These are phyloP conservation scores for Huntiella moniliformis DNA, from an alignment of 2,329 filamentous ascomycete species.

Conservation along the genomic window DNA sequence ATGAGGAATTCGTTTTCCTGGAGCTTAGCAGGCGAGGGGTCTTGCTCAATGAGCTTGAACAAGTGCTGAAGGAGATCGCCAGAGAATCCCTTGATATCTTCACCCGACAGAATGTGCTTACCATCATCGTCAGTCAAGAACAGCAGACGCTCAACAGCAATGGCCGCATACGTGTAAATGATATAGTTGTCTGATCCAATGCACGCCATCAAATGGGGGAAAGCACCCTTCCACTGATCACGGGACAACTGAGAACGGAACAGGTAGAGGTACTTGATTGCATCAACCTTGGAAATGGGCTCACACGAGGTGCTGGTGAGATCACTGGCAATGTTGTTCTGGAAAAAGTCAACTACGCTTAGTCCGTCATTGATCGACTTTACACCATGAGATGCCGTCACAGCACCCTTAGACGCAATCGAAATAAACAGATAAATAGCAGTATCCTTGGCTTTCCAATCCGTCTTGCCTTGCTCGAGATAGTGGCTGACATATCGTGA, in stretches of 20 bases:
- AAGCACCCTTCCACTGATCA: constrained; percentile 77
- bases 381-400: constrained; percentile 76
- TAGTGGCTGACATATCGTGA: constrained; percentile 76
- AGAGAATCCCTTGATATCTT: constrained; percentile 61
- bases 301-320: constrained; percentile 54
- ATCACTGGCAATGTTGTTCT: constrained; percentile 79
- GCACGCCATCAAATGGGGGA: constrained; percentile 80
- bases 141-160: constrained; percentile 84
- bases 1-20: constrained; percentile 98
- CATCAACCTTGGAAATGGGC: constrained; percentile 86
- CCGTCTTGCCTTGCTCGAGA: constrained; percentile 56
- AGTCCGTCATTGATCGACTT: constrained; percentile 76
- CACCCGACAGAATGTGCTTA: constrained; percentile 59
- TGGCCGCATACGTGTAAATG: constrained; percentile 92
- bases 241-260: constrained; percentile 90
- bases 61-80: constrained; percentile 78
- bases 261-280: constrained; percentile 93
- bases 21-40: constrained; percentile 71
- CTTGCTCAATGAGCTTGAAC: constrained; percentile 77
- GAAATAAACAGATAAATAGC: constrained; percentile 94
- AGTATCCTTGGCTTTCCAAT: constrained; percentile 97
- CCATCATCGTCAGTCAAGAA: constrained; percentile 62
- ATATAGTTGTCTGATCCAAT: constrained; percentile 82
- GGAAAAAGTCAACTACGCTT: constrained; percentile 87
- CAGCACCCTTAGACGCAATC: constrained; percentile 76